Evolutionary conservation across 164 flowering plant species (phyloP).

Genomic region (Umbellularia californica): DNA sequence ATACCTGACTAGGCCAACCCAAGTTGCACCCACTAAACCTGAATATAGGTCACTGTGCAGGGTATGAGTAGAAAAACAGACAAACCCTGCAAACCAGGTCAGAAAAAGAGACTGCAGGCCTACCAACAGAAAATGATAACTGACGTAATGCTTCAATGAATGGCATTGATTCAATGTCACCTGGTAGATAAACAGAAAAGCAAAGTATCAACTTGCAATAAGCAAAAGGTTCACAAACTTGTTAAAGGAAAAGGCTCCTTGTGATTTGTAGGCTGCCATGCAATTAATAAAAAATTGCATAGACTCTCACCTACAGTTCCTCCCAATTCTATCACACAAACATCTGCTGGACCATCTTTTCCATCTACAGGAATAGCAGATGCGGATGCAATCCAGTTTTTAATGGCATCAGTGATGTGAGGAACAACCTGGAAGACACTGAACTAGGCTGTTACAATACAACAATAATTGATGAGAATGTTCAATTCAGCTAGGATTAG

Average conservation of each 20-base stretch:
- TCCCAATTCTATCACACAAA: constrained; percentile 96
- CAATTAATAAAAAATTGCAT: neutral
- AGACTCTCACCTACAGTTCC: constrained; percentile 81
- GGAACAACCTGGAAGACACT: constrained; percentile 73
- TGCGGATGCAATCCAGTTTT: constrained; percentile 79
- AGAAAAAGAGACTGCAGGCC: constrained; percentile 13
- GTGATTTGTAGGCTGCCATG: neutral
- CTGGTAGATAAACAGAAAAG: constrained; percentile 23
- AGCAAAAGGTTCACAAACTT: neutral
- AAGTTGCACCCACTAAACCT: neutral
- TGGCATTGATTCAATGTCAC: constrained; percentile 99
- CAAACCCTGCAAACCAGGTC: neutral
- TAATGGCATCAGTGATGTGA: constrained; percentile 93
- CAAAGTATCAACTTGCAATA: neutral
- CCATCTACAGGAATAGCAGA: constrained; percentile 93
- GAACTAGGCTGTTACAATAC: neutral
- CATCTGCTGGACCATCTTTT: constrained; percentile 85
- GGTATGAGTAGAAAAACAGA: neutral
- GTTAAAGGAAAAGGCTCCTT: neutral
- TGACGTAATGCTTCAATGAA: constrained; percentile 96
- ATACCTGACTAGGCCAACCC: no score
- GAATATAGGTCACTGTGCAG: neutral
- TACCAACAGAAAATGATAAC: constrained; percentile 86
- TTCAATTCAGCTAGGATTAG: neutral
- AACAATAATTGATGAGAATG: neutral